Evolutionary conservation across 2,329 filamentous ascomycete genomes (phyloP).

Genomic region (Colletotrichum trifolii): DNA sequence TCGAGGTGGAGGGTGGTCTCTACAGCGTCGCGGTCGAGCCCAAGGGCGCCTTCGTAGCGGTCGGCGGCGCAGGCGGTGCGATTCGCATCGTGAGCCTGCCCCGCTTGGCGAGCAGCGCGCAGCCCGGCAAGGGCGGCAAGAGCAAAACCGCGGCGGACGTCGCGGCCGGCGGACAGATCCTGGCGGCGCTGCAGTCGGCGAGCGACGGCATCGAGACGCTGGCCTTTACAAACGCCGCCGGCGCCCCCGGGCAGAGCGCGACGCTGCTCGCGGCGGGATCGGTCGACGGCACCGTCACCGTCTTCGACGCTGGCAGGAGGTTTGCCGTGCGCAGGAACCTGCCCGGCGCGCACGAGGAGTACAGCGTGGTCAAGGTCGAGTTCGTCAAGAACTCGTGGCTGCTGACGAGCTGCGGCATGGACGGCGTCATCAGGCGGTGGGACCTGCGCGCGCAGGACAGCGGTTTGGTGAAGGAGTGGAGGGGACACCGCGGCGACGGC

Average conservation of each 20-base stretch:
- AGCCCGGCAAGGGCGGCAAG: slow-evolving; percentile 40
- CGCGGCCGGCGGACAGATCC: slow-evolving; percentile 67
- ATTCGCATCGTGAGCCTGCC: slow-evolving; percentile 89
- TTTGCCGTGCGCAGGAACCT: slow-evolving; percentile 90
- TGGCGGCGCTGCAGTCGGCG: slow-evolving; percentile 86
- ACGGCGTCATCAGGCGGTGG: slow-evolving; percentile 91
- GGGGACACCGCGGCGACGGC: slow-evolving; percentile 84
- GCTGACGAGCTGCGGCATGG: slow-evolving; percentile 89
- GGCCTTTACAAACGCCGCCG: slow-evolving; percentile 61
- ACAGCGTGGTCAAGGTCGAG: slow-evolving; percentile 91
- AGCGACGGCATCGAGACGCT: slow-evolving; percentile 81
- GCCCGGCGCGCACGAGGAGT: slow-evolving; percentile 84
- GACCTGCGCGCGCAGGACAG: slow-evolving; percentile 74
- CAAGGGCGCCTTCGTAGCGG: slow-evolving; percentile 80
- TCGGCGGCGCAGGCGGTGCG: slow-evolving; percentile 87
- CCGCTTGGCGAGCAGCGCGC: slow-evolving; percentile 56
- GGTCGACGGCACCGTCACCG: slow-evolving; percentile 80
- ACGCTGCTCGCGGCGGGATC: slow-evolving; percentile 73
- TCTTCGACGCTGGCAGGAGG: slow-evolving; percentile 87
- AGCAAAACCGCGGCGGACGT: slow-evolving; percentile 51
- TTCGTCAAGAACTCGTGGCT: slow-evolving; percentile 78
- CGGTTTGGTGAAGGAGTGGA: slow-evolving; percentile 88
- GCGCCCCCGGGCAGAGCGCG: slow-evolving; percentile 48
- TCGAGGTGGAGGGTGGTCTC: slow-evolving; percentile 89
- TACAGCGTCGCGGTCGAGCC: slow-evolving; percentile 90